These are phyloP conservation scores for Apiotrichum mycotoxinovorans DNA, from an alignment of 1,284 basidiomycete species.

Conservation along the genomic window DNA sequence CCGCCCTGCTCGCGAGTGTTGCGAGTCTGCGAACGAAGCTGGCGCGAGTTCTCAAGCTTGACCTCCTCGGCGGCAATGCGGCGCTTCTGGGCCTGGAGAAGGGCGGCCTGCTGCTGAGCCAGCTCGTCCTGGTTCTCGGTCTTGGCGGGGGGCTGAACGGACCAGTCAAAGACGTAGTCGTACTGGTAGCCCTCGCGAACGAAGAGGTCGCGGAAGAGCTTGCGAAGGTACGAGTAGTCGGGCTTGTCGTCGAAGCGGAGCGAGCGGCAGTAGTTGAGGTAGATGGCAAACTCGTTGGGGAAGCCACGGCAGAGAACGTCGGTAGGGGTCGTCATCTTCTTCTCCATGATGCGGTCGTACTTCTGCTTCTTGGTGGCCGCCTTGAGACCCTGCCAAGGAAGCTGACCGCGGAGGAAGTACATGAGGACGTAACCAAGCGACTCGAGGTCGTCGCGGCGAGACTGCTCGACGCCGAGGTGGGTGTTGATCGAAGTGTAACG, in stretches of 20 bases:
- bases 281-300: constrained; percentile 96
- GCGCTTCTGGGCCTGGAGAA: constrained; percentile 18
- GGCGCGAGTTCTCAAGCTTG: constrained; percentile 36
- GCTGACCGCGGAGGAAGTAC: constrained; percentile 92
- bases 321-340: constrained; percentile 96
- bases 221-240: constrained; percentile 95
- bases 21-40: constrained; percentile 45
- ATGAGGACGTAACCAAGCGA: constrained; percentile 95
- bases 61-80: constrained; percentile 14
- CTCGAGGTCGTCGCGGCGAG: constrained; percentile 91
- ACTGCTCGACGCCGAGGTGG: constrained; percentile 94
- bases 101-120: constrained; percentile 4
- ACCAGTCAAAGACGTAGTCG: constrained; percentile 98
- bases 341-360: constrained; percentile 99
- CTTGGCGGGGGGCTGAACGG: constrained; percentile 60
- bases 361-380: constrained; percentile 99
- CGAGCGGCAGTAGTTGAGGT: constrained; percentile 94
- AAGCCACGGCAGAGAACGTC: constrained; percentile 93
- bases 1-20: constrained; percentile 31
- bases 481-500: constrained; percentile 99
- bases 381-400: constrained; percentile 97
- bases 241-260: constrained; percentile 98
- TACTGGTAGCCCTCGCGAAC: constrained; percentile 96
- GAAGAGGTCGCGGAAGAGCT: constrained; percentile 95
- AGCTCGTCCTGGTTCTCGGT: constrained; percentile 7